phyloP scores from a whole-genome alignment of 352 stramenopile genomes.

The Phytophthora capsici region DNA sequence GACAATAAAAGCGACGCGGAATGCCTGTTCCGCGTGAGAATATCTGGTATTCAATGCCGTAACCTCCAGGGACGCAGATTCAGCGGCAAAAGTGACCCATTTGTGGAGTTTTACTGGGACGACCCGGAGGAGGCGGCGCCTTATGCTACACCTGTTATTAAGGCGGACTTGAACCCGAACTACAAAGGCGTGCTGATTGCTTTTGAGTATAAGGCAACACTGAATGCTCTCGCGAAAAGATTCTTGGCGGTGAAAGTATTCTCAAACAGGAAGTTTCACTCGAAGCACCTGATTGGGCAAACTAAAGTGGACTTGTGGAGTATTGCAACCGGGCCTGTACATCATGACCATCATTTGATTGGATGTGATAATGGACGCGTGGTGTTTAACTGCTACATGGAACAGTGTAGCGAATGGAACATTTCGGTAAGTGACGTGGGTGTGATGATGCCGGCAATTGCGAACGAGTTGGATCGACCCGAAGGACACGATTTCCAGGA shows the following conservation, averaged over 20 bases:
- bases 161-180: slow-evolving; percentile 88
- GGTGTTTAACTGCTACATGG: slow-evolving; percentile 93
- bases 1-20: slow-evolving; percentile 65
- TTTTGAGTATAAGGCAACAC: slow-evolving; percentile 84
- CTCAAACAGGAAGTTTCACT: slow-evolving; percentile 79
- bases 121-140: slow-evolving; percentile 68
- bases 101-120: slow-evolving; percentile 91
- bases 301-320: slow-evolving; percentile 84
- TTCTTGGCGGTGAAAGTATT: slow-evolving; percentile 83
- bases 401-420: slow-evolving; percentile 91
- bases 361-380: slow-evolving; percentile 88
- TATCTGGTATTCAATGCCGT: slow-evolving; percentile 89
- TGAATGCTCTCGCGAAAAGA: slow-evolving; percentile 65
- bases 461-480: slow-evolving; percentile 87
- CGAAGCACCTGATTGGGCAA: slow-evolving; percentile 79
- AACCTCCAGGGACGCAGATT: slow-evolving; percentile 84
- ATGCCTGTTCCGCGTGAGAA: slow-evolving; percentile 85
- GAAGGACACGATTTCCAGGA: slow-evolving; percentile 92
- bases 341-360: slow-evolving; percentile 88
- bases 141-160: slow-evolving; percentile 86
- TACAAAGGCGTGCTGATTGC: slow-evolving; percentile 88
- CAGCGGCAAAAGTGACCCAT: slow-evolving; percentile 86
- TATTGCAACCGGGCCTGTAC: slow-evolving; percentile 83
- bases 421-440: slow-evolving; percentile 89
- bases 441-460: slow-evolving; percentile 90